Evolutionary conservation across 2,329 filamentous ascomycete genomes (phyloP).

Genomic region (Fusarium penzigii): DNA sequence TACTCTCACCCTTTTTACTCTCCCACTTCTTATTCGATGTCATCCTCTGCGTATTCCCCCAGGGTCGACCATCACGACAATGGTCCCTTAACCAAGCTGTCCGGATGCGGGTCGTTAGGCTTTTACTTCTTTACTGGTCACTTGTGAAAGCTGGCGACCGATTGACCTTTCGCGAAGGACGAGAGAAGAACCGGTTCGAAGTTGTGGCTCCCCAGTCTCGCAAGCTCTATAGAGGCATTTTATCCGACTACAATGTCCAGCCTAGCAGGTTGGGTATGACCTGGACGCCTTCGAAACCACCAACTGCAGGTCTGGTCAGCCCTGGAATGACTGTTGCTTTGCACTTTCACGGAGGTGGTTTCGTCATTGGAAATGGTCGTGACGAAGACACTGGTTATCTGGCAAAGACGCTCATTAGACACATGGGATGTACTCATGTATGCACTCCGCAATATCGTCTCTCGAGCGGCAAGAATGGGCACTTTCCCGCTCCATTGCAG

Average conservation of each 20-base stretch:
- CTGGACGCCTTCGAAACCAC: conserved; percentile 21
- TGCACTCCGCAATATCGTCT: conserved; percentile 24
- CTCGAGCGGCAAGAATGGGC: conserved; percentile 15
- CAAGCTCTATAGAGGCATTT: conserved; percentile 16
- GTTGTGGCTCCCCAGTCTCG: conserved; percentile 11
- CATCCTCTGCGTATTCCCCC: conserved; percentile 13
- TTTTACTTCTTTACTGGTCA: conserved; percentile 24
- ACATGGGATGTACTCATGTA: conserved; percentile 24
- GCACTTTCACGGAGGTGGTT: conserved; percentile 23
- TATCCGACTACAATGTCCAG: conserved; percentile 7
- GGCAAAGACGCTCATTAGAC: conserved; percentile 9
- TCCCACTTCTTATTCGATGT: conserved; percentile 15
- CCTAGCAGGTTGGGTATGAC: conserved; percentile 18
- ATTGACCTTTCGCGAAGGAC: conserved; percentile 4
- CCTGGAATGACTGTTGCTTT: conserved; percentile 9
- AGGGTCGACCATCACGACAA: conserved; percentile 3
- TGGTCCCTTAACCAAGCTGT: conserved; percentile 19
- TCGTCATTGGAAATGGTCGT: conserved; percentile 21
- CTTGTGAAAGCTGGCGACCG: conserved; percentile 12
- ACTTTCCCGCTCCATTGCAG: conserved; percentile 20
- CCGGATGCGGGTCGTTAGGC: conserved; percentile 18
- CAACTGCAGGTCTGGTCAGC: conserved; percentile 9
- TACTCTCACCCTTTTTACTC: conserved; percentile 18
- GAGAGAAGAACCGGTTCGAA: conserved; percentile 23
- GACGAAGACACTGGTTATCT: conserved; percentile 22